Base-by-base conservation (phyloP, 305 asterid genomes). In the Fraxinus dipetala region DNA sequence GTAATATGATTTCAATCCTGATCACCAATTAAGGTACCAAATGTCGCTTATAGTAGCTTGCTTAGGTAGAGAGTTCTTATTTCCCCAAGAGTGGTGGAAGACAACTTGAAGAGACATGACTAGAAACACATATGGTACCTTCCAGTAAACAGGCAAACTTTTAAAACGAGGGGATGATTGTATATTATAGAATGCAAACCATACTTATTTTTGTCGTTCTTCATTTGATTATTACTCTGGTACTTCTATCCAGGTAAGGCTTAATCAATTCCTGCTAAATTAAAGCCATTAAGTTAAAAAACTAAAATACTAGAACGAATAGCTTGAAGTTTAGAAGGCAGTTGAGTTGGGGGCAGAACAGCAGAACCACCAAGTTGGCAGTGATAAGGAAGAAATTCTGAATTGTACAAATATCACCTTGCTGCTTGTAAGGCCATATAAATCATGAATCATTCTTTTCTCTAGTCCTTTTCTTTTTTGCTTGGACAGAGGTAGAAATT, bases 1-100 rank as follows among this genome's bases (percentile, higher is more conserved):
- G 34, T 32, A 48, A 35, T 77, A 28, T 80, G 77, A 38, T 70
- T 34, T 13, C 14, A 56, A 77, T 80, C 54, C 26, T 80, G 77
- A 73, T 73, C 63, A 28, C 28, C 28, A 24, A 43, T 80, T 77
- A 73, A 78, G 70, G 18, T 80, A 31, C 34, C 11, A 22, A 35
- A 63, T 63, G 16, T 61, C 40, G 4, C 77, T 65, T 28, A 70
- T 40, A 67, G 38, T 78, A 61, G 82, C 31, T 81, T 59, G 43
- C 67, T 51, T 61, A 59, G 40, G 67, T 80, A 43, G 34, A 18
- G 6, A 32, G 31, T 34, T 84, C 73, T 81, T 61, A 72, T 74
- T 81, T 59, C 51, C 72, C 85, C 40, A 28, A 63, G 78, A 74
- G 79, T 75, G 36, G 76, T 38, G 51, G 10, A 77, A 51, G 76